Evolutionary conservation across 345 rosid genomes (phyloP).

Genomic region (Linum trigynum): DNA sequence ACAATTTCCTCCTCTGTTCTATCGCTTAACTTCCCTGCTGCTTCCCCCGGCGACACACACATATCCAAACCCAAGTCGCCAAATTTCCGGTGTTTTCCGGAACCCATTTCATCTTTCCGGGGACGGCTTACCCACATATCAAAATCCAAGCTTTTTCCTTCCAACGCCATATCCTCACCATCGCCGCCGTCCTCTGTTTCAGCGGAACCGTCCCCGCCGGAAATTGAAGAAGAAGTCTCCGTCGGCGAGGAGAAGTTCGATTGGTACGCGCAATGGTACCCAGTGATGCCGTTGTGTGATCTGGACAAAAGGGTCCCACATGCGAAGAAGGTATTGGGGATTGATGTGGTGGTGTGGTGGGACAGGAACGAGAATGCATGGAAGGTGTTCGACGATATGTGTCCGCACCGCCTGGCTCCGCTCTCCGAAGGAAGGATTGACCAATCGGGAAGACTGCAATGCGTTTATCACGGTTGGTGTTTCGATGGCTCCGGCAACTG

Average conservation of each 20-base stretch:
- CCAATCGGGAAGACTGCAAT: slow-evolving; percentile 9
- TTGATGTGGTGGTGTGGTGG: slow-evolving; percentile 10
- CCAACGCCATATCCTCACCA: background rate
- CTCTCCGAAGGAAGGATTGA: slow-evolving; percentile 10
- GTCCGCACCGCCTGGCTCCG: slow-evolving; percentile 10
- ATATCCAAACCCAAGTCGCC: background rate
- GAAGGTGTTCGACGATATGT: slow-evolving; percentile 10
- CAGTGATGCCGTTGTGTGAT: slow-evolving; percentile 7
- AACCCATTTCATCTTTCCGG: background rate
- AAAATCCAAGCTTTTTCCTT: background rate
- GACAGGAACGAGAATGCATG: slow-evolving; percentile 3
- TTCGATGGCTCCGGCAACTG: slow-evolving; percentile 10
- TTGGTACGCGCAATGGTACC: slow-evolving; percentile 9
- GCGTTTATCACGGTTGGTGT: slow-evolving; percentile 9
- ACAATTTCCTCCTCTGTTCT: background rate
- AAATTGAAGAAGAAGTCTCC: background rate
- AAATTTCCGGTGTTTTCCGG: background rate
- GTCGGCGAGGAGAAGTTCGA: background rate
- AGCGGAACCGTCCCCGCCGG: background rate
- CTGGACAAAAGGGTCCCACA: slow-evolving; percentile 10
- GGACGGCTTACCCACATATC: background rate
- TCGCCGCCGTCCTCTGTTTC: background rate
- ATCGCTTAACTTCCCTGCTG: background rate
- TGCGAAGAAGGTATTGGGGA: slow-evolving; percentile 6
- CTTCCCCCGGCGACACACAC: background rate